A percentile compares a stretch with the other conserved stretches of the same genome.
Evolutionary conservation across 2,329 filamentous ascomycete species (phyloP).

Genomic region (Pseudogymnoascus sp.): DNA sequence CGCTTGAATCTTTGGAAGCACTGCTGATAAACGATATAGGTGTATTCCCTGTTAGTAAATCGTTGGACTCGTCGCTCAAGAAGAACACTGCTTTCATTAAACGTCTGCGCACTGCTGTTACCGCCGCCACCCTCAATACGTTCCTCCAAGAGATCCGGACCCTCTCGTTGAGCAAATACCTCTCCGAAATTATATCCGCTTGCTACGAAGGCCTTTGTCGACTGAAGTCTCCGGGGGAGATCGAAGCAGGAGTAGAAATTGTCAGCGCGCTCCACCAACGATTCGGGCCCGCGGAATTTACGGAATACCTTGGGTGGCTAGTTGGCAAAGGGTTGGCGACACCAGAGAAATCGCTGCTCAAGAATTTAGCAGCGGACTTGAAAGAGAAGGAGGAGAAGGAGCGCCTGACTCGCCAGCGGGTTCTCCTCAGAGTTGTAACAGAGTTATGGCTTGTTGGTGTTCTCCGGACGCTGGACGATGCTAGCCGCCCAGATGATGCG

Average conservation of each 20-base stretch:
- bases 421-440: slow-evolving; percentile 81
- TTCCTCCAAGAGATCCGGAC: slow-evolving; percentile 87
- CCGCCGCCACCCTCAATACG: slow-evolving; percentile 66
- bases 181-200: slow-evolving; percentile 92
- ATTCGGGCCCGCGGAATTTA: slow-evolving; percentile 85
- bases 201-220: slow-evolving; percentile 91
- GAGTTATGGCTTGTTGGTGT: slow-evolving; percentile 93
- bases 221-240: slow-evolving; percentile 84
- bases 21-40: slow-evolving; percentile 42
- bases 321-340: slow-evolving; percentile 85
- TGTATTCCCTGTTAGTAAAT: slow-evolving; percentile 66
- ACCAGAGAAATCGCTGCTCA: slow-evolving; percentile 76
- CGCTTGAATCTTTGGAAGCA: slow-evolving; percentile 8
- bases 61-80: slow-evolving; percentile 89
- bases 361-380: slow-evolving; percentile 68
- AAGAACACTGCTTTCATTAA: slow-evolving; percentile 99
- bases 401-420: slow-evolving; percentile 73
- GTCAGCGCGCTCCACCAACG: slow-evolving; percentile 92
- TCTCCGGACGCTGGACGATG: slow-evolving; percentile 68
- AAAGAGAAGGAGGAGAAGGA: slow-evolving; percentile 96
- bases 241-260: slow-evolving; percentile 85
- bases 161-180: slow-evolving; percentile 88
- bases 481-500: slow-evolving; percentile 54
- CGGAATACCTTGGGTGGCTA: slow-evolving; percentile 84
- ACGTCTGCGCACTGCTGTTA: slow-evolving; percentile 83